phyloP scores from a whole-genome alignment of 2,329 filamentous ascomycete species.

The Sordariomycetes sp. region DNA sequence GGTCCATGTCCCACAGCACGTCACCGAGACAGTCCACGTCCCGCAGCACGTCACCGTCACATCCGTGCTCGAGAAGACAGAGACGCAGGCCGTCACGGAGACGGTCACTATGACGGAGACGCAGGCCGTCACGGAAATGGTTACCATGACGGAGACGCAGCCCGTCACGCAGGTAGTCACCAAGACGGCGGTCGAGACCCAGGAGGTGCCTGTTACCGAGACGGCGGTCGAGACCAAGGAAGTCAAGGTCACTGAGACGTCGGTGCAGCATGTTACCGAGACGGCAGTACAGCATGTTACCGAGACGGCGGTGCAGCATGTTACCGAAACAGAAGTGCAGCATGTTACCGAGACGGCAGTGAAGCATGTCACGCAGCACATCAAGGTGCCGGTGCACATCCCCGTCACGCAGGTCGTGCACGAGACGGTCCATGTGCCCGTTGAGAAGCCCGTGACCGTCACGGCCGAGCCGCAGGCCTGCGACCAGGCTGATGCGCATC shows the following conservation, averaged over 20 bases:
- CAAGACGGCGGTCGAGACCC: neutral
- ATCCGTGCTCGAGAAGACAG: neutral
- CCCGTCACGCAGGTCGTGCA: conserved; percentile 1
- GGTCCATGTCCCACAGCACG: neutral
- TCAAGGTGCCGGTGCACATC: neutral
- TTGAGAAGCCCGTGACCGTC: neutral
- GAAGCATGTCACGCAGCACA: neutral
- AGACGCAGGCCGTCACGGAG: conserved; percentile 1
- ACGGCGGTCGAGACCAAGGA: neutral
- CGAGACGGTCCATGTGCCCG: neutral
- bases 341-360: conserved; percentile 1
- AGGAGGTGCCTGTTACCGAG: neutral
- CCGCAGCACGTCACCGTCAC: conserved; percentile 3
- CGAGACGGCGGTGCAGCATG: neutral
- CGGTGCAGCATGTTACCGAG: too few species aligned
- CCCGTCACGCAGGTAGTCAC: conserved; percentile 1
- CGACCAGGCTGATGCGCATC: neutral
- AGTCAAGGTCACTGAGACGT: neutral
- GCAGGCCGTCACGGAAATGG: neutral
- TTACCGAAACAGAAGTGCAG: too few species aligned
- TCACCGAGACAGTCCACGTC: neutral
- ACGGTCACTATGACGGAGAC: neutral
- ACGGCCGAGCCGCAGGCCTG: neutral
- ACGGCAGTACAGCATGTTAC: neutral
- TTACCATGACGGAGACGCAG: neutral